A percentile compares a stretch with the other conserved stretches of the same genome.
These are phyloP conservation scores for Conticribra weissflogii DNA, from an alignment of 108 stramenopile species.

Conservation along the genomic window DNA sequence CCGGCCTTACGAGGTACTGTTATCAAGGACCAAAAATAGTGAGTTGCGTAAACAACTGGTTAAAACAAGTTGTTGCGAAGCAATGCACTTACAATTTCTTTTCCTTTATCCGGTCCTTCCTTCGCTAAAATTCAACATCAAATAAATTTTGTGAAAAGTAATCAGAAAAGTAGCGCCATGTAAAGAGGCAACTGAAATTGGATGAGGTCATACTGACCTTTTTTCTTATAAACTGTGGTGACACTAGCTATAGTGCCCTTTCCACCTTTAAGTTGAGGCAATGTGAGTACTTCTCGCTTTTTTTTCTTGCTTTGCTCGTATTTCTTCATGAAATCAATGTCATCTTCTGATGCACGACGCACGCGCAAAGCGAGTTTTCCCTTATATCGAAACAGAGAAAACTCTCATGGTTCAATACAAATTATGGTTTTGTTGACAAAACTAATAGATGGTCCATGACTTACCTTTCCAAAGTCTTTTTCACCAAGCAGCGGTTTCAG, in stretches of 20 bases:
- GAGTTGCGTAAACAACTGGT: background rate
- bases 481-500: constrained; percentile 33
- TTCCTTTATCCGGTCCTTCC: constrained; percentile 29
- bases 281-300: constrained; percentile 8
- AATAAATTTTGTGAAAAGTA: background rate
- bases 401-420: background rate
- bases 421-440: background rate
- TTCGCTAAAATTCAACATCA: too few species aligned
- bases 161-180: too few species aligned
- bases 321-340: constrained; percentile 72
- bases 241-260: constrained; percentile 46
- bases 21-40: background rate
- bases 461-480: constrained; percentile 26
- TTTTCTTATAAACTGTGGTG: constrained; percentile 45
- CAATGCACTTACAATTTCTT: constrained; percentile 6
- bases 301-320: constrained; percentile 27
- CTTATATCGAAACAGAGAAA: constrained; percentile 1
- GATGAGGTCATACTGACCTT: constrained; percentile 30
- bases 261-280: constrained; percentile 19
- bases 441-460: background rate
- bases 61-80: background rate
- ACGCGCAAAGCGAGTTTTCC: constrained; percentile 70
- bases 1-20: constrained; percentile 62
- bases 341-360: constrained; percentile 69
- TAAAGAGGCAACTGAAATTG: too few species aligned